phyloP scores from a whole-genome alignment of 805 yeast genomes.

The Saturnispora ahearnii region DNA sequence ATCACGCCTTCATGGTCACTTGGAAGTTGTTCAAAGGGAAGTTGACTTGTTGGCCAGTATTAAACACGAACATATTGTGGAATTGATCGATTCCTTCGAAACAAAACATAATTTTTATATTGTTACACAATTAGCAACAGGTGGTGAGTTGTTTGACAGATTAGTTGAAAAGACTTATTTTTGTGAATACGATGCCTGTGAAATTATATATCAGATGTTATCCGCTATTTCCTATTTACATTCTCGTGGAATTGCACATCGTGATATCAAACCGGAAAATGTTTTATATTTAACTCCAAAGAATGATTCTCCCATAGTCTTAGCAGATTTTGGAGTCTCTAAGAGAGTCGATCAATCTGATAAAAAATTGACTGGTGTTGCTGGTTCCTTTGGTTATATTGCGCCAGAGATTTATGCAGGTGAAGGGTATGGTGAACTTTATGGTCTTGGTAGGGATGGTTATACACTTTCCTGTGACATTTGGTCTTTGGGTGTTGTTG shows the following conservation, averaged over 20 bases:
- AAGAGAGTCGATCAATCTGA: conserved; percentile 39
- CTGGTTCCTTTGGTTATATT: conserved; percentile 90
- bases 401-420: conserved; percentile 88
- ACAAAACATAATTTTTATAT: conserved; percentile 85
- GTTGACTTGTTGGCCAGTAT: conserved; percentile 57
- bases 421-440: conserved; percentile 31
- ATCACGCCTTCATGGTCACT: conserved; percentile 64
- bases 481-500: conserved; percentile 91
- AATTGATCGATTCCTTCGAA: conserved; percentile 88
- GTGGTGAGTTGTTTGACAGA: conserved; percentile 91
- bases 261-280: conserved; percentile 94
- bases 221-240: conserved; percentile 78
- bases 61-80: conserved; percentile 81
- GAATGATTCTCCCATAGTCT: conserved; percentile 63
- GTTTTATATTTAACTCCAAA: conserved; percentile 58
- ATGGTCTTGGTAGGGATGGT: conserved; percentile 40
- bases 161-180: conserved; percentile 73
- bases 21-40: conserved; percentile 69
- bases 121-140: conserved; percentile 90
- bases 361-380: conserved; percentile 27
- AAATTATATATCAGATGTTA: conserved; percentile 62
- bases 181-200: conserved; percentile 82
- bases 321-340: conserved; percentile 96
- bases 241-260: conserved; percentile 68
- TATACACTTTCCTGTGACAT: conserved; percentile 95